phyloP scores from a whole-genome alignment of 768 basidiomycete genomes.

The Harrya chromipes region DNA sequence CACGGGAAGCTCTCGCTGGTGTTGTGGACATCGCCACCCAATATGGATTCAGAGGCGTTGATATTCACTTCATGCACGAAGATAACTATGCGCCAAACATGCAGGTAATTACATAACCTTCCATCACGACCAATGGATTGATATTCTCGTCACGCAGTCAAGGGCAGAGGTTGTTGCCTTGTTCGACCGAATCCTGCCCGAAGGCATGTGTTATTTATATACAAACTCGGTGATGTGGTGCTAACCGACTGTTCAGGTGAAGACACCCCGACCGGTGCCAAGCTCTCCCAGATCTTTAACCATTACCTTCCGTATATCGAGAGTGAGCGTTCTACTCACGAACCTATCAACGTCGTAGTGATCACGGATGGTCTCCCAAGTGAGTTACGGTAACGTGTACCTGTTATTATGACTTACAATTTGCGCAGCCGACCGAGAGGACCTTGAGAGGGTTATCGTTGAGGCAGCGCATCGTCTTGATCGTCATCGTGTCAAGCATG shows the following conservation, averaged over 20 bases:
- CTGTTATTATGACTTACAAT: background rate
- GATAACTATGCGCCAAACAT: conserved; percentile 29
- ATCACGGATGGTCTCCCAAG: conserved; percentile 42
- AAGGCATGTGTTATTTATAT: conserved; percentile 12
- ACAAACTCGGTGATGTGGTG: background rate
- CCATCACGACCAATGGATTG: background rate
- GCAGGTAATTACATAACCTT: conserved; percentile 10
- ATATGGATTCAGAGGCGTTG: conserved; percentile 38
- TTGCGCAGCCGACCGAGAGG: conserved; percentile 27
- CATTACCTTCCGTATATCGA: conserved; percentile 36
- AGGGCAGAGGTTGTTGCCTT: conserved; percentile 20
- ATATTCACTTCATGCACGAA: conserved; percentile 42
- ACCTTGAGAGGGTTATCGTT: conserved; percentile 31
- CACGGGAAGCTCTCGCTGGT: conserved; percentile 41
- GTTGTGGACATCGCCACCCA: conserved; percentile 36
- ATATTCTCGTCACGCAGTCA: conserved; percentile 11
- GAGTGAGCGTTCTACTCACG: conserved; percentile 23
- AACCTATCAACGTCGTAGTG: conserved; percentile 36
- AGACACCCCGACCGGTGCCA: conserved; percentile 39
- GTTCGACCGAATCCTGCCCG: conserved; percentile 25
- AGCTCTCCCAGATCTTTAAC: conserved; percentile 35
- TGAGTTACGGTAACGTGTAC: conserved; percentile 15
- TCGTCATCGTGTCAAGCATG: conserved; percentile 29
- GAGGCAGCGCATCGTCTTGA: conserved; percentile 41
- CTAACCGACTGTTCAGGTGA: conserved; percentile 16